Evolutionary conservation across 805 yeast genomes (phyloP).

Genomic region (Peterozyma xylosa): DNA sequence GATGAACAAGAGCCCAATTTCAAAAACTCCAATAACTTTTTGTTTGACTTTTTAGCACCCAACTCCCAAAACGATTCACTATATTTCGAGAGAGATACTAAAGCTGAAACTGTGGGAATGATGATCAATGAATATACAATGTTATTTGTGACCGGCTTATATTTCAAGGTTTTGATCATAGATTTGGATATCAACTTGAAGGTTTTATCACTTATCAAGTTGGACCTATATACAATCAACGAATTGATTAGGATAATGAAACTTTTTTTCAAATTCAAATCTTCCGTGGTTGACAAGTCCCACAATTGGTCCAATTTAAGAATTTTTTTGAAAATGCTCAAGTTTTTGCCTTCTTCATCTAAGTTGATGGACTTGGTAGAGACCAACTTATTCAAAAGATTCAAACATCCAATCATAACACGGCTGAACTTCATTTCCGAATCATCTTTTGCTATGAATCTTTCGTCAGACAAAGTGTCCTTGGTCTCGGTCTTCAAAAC

Average conservation of each 20-base stretch:
- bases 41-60: conserved; percentile 31
- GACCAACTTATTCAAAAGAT: conserved; percentile 1
- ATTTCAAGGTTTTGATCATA: conserved; percentile 34
- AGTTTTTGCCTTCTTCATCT: conserved; percentile 12
- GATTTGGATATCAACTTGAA: conserved; percentile 35
- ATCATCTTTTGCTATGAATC: conserved; percentile 62
- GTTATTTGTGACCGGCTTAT: conserved; percentile 23
- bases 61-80: conserved; percentile 50
- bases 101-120: conserved; percentile 39
- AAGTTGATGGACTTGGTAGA: conserved; percentile 3
- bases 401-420: conserved; percentile 22
- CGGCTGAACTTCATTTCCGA: conserved; percentile 56
- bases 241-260: conserved; percentile 28
- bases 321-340: conserved; percentile 22
- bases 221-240: conserved; percentile 15
- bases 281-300: conserved; percentile 30
- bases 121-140: conserved; percentile 38
- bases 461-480: conserved; percentile 65
- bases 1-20: conserved; percentile 49
- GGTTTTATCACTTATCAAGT: conserved; percentile 20
- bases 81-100: conserved; percentile 34
- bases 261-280: conserved; percentile 33
- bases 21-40: conserved; percentile 37
- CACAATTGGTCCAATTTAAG: conserved; percentile 35
- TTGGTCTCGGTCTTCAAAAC: conserved; percentile 48